Evolutionary conservation across 306 rosid species (phyloP).

Genomic region (Acacia acuminata): DNA sequence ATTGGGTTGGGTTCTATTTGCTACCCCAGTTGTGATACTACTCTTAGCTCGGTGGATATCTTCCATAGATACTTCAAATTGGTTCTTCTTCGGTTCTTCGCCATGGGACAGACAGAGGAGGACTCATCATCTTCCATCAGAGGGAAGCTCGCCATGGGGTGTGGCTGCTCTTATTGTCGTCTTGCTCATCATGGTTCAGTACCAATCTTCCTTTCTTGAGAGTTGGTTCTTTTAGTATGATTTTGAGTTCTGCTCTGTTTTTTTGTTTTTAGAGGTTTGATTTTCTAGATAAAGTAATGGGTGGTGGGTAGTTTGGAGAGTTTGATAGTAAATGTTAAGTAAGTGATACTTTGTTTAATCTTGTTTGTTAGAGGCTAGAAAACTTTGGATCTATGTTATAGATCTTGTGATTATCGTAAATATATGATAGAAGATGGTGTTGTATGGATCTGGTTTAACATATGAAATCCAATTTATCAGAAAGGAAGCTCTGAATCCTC

Average conservation of each 20-base stretch:
- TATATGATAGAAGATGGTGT: constrained; percentile 17
- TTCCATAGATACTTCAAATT: constrained; percentile 52
- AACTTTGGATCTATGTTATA: neutral
- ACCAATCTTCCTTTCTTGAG: constrained; percentile 64
- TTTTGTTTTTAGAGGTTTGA: constrained; percentile 18
- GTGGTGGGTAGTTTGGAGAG: neutral
- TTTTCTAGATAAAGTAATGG: neutral
- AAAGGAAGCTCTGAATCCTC: neutral
- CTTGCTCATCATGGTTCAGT: constrained; percentile 68
- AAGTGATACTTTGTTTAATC: neutral
- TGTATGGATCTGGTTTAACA: constrained; percentile 10
- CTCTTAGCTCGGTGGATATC: constrained; percentile 68
- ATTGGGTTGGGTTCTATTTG: constrained; percentile 63
- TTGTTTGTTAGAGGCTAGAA: neutral
- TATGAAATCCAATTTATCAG: neutral
- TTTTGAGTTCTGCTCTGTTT: neutral
- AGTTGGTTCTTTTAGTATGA: constrained; percentile 53
- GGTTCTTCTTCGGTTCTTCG: constrained; percentile 47
- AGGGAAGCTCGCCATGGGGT: constrained; percentile 94
- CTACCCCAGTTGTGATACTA: constrained; percentile 43
- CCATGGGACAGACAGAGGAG: constrained; percentile 57
- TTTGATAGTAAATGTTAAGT: neutral
- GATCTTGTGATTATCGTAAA: constrained; percentile 15
- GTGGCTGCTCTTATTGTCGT: constrained; percentile 84
- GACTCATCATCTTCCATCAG: constrained; percentile 54